Evolutionary conservation across 2,329 filamentous ascomycete species (phyloP), one percentile per base, ranked within the genome.

Genomic region (Lecanicillium sp.): DNA sequence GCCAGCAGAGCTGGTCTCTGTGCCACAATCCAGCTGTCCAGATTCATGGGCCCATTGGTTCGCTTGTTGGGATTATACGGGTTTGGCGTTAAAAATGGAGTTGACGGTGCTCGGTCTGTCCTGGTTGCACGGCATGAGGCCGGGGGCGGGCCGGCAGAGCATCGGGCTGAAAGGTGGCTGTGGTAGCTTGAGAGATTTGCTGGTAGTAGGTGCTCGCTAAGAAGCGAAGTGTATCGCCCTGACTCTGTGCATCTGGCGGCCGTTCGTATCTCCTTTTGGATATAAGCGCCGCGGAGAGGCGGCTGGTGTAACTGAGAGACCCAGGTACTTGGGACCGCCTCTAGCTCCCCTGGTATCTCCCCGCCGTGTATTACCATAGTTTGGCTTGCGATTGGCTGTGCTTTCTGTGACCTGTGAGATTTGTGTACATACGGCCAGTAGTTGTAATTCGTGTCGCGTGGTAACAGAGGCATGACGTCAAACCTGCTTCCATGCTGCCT

Each of bases 51-150:
- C 21, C 21, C 19, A 27, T 35, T 33, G 36, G 9, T 30, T 47
- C 44, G 44, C 44, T 47, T 41, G 36, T 41, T 45, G 32, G 29
- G 37, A 5, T 27, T 41, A 40, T 47, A 47, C 36, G 44, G 15
- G 15, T 21, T 27, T 40, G 36, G 14, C 12, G n/a, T 33, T 7
- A 26, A 17, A 20, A 21, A 35, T 11, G 37, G 15, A 15, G 26
- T 9, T n/a, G 9, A 14, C 44, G 15, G n/a, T 15, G 33, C 11
- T 35, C 37, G 29, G 37, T 21, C 37, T 21, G 29, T 26, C n/a
- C 23, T 41, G 6, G 44, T 47, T 14, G 36, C 17, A 47, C 44
- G 20, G 35, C 23, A 45, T 19, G 8, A 6, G 4, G 38, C n/a
- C 11, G 10, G 33, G 32, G 17, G 23, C 33, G 15, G 5, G 27